These are phyloP conservation scores for Fusarium sp. DNA, from an alignment of 2,329 filamentous ascomycete species.

Conservation along the genomic window DNA sequence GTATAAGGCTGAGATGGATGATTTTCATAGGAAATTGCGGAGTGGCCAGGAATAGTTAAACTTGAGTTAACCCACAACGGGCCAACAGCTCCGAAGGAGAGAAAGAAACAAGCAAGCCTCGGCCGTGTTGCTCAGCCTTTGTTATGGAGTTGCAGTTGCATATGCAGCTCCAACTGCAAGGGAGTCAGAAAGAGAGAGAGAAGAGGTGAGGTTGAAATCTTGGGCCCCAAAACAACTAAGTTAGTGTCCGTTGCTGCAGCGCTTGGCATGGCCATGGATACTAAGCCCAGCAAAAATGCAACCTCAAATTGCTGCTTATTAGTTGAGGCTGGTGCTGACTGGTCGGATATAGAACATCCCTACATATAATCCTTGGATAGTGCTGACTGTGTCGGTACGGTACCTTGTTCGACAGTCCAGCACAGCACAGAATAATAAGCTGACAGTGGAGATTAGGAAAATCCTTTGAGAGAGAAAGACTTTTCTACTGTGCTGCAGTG, in stretches of 20 bases:
- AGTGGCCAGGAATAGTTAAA: not conserved
- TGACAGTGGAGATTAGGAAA: constrained; percentile 13
- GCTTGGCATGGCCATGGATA: constrained; percentile 14
- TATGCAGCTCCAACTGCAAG: not conserved
- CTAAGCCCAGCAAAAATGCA: not conserved
- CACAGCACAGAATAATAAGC: constrained; percentile 11
- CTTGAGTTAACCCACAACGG: not conserved
- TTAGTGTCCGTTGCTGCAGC: constrained; percentile 10
- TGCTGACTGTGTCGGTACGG: constrained; percentile 17
- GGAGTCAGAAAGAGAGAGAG: too few species aligned
- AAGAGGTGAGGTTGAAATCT: constrained; percentile 15
- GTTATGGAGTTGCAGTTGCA: not conserved
- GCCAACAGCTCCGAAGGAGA: constrained; percentile 5
- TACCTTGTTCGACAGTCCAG: not conserved
- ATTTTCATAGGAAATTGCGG: not conserved
- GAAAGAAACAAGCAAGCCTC: not conserved
- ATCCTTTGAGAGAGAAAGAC: not conserved
- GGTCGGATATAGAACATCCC: not conserved
- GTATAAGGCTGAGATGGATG: constrained; percentile 22
- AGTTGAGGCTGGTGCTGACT: constrained; percentile 32
- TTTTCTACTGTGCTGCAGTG: not conserved
- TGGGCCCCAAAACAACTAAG: not conserved
- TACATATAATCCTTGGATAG: constrained; percentile 1
- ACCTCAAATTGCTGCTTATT: constrained; percentile 27
- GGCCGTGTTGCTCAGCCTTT: constrained; percentile 7